These are phyloP conservation scores for Trametes sanguinea DNA, from an alignment of 768 basidiomycete genomes.

Conservation along the genomic window DNA sequence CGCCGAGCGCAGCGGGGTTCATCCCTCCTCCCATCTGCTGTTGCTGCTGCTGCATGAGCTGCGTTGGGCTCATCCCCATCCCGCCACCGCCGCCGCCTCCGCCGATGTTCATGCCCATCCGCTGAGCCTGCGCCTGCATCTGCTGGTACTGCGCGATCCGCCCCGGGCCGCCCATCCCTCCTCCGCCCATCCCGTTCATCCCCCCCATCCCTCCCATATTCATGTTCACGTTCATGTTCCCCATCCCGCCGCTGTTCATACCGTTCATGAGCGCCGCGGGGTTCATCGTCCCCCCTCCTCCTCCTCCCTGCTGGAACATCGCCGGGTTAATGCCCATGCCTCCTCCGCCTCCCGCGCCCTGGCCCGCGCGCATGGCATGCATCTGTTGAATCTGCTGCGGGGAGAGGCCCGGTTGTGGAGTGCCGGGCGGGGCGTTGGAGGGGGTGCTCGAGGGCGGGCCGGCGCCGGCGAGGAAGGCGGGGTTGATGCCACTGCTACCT, in stretches of 20 bases:
- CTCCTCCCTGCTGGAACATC: conserved; percentile 20
- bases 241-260: conserved; percentile 24
- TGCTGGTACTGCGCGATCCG: conserved; percentile 23
- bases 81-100: conserved; percentile 15
- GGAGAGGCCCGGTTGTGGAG: conserved; percentile 5
- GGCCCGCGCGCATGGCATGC: conserved; percentile 22
- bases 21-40: conserved; percentile 28
- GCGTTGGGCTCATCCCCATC: conserved; percentile 23
- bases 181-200: conserved; percentile 18
- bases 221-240: conserved; percentile 6
- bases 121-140: conserved; percentile 22
- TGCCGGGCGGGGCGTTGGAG: not conserved
- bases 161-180: conserved; percentile 11
- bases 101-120: conserved; percentile 21
- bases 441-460: not conserved
- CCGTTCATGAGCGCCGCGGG: conserved; percentile 27
- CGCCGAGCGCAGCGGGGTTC: conserved; percentile 27
- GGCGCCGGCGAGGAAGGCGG: conserved; percentile 24
- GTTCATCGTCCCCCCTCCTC: conserved; percentile 26
- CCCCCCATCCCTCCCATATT: conserved; percentile 11
- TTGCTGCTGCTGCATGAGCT: conserved; percentile 15
- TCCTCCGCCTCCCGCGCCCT: conserved; percentile 9
- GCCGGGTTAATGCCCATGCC: conserved; percentile 21
- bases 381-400: conserved; percentile 26
- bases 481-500: conserved; percentile 15